Base-by-base conservation (phyloP, 2,329 filamentous ascomycete genomes). In the Hypoxylon sp. region DNA sequence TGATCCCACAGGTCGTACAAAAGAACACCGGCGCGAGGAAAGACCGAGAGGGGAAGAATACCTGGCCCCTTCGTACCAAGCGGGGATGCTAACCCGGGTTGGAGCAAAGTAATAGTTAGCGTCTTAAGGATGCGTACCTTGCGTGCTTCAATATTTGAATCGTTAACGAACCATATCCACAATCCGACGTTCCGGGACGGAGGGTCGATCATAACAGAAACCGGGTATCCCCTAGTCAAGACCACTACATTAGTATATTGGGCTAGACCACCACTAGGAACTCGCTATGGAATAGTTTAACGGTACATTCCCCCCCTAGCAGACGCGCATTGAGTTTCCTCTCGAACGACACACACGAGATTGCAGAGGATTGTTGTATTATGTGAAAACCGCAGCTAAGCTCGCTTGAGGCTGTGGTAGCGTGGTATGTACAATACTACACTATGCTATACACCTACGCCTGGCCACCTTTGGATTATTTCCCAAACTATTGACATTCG, bases 111-210 rank as follows among this genome's bases (percentile, higher is more conserved):
- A 62, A n/a, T 25, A 30, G 22, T 58, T 61, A 35, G 51, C 40
- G 40, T 48, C 22, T 49, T 48, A 42, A 4, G 64, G 57, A 59
- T 2, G 37, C 30, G 54, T 65, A 64, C 64, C 61, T 63, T 64
- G 48, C 61, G 48, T 59, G 53, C 27, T 59, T 40, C 48, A 54
- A 51, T 55, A 49, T 42, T 20, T 40, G 33, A 44, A 54, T 57
- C 13, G 14, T 57, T 27, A 33, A 49, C 20, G 22, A 50, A 35
- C 53, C 27, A 35, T 64, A 27, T 59, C 64, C 64, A 68, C 64
- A 59, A 55, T 50, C 64, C 68, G 56, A 40, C 22, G 33, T 50
- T 64, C 64, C 67, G 68, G 56, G 20, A 53, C 60, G 64, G 60
- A 64, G 57, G 33, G 30, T 59, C 46, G 31, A 62, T 61, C 60